Evolutionary conservation across 2,329 filamentous ascomycete species (phyloP).

Genomic region (Trichoderma simmonsii): DNA sequence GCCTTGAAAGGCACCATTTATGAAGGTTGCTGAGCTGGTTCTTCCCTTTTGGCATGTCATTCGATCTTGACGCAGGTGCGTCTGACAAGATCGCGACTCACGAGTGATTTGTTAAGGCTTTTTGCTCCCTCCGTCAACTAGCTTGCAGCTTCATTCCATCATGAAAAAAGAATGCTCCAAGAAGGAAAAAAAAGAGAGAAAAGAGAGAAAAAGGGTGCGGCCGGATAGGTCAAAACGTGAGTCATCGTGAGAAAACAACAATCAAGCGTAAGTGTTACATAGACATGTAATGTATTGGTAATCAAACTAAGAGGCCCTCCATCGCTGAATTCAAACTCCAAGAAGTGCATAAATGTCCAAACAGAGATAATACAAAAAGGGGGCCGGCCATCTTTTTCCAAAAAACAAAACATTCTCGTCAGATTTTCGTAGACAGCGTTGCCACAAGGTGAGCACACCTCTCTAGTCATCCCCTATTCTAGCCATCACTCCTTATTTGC

Average conservation of each 20-base stretch:
- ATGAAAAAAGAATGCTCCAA: neutral
- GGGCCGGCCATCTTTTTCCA: neutral
- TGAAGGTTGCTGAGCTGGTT: neutral
- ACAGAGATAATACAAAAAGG: neutral
- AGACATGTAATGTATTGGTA: neutral
- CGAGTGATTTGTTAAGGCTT: neutral
- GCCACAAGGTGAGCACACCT: neutral
- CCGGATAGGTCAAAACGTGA: neutral
- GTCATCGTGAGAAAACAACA: neutral
- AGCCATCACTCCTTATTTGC: neutral
- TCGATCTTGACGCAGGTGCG: neutral
- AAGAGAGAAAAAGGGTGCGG: neutral
- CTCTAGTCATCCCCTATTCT: neutral
- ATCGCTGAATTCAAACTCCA: neutral
- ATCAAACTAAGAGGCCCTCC: neutral
- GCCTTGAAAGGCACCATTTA: neutral
- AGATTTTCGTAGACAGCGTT: neutral
- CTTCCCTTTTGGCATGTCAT: neutral
- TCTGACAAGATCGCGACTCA: neutral
- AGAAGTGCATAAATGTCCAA: neutral
- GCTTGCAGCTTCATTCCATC: neutral
- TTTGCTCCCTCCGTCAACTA: too few species aligned
- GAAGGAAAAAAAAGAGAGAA: neutral
- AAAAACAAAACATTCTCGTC: neutral
- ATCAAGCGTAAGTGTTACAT: neutral